Conservation (phyloP, 192 early-diverging fungal species). For the Rhizoclosmatium sp. region DNA sequence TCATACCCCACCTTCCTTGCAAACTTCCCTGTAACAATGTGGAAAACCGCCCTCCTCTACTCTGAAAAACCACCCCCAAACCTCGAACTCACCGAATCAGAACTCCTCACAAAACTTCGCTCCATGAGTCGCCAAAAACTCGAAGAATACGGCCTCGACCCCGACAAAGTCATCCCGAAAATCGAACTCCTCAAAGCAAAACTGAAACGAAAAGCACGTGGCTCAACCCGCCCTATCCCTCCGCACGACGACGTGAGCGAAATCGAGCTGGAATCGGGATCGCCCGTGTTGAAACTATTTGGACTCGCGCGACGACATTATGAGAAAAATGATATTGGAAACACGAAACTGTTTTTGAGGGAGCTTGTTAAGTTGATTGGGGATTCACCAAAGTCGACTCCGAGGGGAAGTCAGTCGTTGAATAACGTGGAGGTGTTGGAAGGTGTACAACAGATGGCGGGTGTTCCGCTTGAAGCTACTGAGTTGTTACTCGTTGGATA, state of each 20-base stretch:
- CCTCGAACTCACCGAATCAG: constrained; percentile 43
- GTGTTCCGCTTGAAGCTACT: background rate
- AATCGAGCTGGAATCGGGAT: constrained; percentile 18
- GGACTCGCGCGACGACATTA: constrained; percentile 21
- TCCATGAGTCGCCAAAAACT: constrained; percentile 46
- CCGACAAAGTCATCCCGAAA: constrained; percentile 38
- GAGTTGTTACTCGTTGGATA: constrained; percentile 23
- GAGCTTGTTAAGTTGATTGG: constrained; percentile 19
- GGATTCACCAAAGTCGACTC: background rate
- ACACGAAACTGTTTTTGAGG: constrained; percentile 6
- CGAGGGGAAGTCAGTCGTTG: background rate
- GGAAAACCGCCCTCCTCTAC: constrained; percentile 59
- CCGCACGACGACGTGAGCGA: constrained; percentile 34
- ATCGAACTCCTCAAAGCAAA: constrained; percentile 26
- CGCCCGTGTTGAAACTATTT: constrained; percentile 30
- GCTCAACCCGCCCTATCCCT: background rate
- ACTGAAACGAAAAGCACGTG: constrained; percentile 3
- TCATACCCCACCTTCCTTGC: constrained; percentile 46
- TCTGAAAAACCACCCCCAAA: constrained; percentile 44
- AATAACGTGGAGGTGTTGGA: constrained; percentile 9
- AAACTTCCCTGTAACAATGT: constrained; percentile 60
- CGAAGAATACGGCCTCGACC: constrained; percentile 45
- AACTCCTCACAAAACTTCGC: constrained; percentile 40
- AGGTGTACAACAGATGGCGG: background rate
- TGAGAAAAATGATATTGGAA: constrained; percentile 15